A percentile compares a stretch with the other conserved stretches of the same genome.
phyloP scores from a whole-genome alignment of 2,329 filamentous ascomycete genomes.

The Xylariaceae sp. region DNA sequence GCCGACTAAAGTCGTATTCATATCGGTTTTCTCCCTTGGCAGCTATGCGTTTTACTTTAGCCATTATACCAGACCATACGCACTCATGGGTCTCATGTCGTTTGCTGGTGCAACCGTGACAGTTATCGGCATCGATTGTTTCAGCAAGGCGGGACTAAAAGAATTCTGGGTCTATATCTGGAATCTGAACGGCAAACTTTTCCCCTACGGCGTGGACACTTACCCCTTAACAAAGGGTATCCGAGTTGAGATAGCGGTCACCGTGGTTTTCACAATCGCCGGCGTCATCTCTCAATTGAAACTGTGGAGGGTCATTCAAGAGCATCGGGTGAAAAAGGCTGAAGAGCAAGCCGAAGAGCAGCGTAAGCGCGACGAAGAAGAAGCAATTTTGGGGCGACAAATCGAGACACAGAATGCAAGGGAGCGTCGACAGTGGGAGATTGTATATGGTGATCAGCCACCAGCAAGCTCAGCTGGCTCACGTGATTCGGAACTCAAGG shows the following conservation, averaged over 20 bases:
- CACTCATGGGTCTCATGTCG: slow-evolving; percentile 75
- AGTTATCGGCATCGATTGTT: slow-evolving; percentile 88
- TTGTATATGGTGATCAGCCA: slow-evolving; percentile 67
- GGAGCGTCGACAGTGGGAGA: slow-evolving; percentile 77
- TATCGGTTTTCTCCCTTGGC: slow-evolving; percentile 71
- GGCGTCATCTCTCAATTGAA: slow-evolving; percentile 85
- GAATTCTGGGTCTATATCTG: slow-evolving; percentile 97
- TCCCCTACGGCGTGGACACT: slow-evolving; percentile 75
- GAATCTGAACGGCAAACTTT: slow-evolving; percentile 78
- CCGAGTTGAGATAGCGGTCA: slow-evolving; percentile 79
- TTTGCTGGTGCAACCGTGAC: slow-evolving; percentile 82
- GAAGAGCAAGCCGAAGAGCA: slow-evolving; percentile 56
- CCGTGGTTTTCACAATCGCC: slow-evolving; percentile 74
- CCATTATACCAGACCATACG: slow-evolving; percentile 77
- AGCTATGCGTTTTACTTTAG: slow-evolving; percentile 79
- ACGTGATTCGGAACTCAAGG: slow-evolving; percentile 58
- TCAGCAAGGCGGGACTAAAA: slow-evolving; percentile 86
- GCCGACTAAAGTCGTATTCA: slow-evolving; percentile 73
- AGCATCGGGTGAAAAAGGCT: slow-evolving; percentile 61
- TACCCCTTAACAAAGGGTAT: slow-evolving; percentile 90
- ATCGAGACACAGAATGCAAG: slow-evolving; percentile 66
- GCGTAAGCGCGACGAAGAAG: slow-evolving; percentile 55
- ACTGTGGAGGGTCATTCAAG: slow-evolving; percentile 81
- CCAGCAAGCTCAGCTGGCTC: slow-evolving; percentile 44
- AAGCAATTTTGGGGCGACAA: slow-evolving; percentile 72